Evolutionary conservation across 495 filamentous ascomycete genomes (phyloP), one percentile per base, ranked within the genome.

Genomic region (Chaetomium cochliodes): DNA sequence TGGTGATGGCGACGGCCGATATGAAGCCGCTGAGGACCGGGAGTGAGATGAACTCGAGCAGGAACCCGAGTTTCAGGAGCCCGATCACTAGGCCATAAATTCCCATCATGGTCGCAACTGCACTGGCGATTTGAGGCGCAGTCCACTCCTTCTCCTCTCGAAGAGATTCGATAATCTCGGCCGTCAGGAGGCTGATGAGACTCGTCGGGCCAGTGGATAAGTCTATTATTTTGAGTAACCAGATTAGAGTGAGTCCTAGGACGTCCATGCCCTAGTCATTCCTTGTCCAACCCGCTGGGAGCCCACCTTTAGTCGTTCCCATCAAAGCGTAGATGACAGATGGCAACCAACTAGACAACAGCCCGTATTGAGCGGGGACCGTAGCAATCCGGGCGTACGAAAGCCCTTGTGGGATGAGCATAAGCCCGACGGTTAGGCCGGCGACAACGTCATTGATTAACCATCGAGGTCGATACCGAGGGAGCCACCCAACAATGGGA

Each of bases 331-430:
- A 82, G 15, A 84, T 69, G 15, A 75, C 71, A 18, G 78, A 74
- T 1, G 83, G 82, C 23, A 84, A 66, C 83, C 83, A 85, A 66
- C 78, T 79, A 6, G 81, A 80, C 69, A 80, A 79, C 20, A 85
- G 77, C 13, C 81, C 81, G 71, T 81, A 78, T 60, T 81, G 74
- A 12, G 82, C 79, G 0, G 82, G 80, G 56, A 83, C 82, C 1
- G 76, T 82, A 6, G 82, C 81, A 61, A 83, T 80, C 62, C 82
- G 82, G 3, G 82, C 81, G 66, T 83, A 83, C 0, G 79, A 78
- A 37, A 84, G 62, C 13, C 76, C 77, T 62, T 84, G 81, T 6
- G 82, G 81, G 47, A 84, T 80, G 52, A 84, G 72, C 71, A 84
- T 74, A 15, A 84, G 72, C 13, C 82, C 82, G 20, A 84, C 65